Base-by-base conservation (phyloP, 2,329 filamentous ascomycete species). In the Diaporthe ilicicola region DNA sequence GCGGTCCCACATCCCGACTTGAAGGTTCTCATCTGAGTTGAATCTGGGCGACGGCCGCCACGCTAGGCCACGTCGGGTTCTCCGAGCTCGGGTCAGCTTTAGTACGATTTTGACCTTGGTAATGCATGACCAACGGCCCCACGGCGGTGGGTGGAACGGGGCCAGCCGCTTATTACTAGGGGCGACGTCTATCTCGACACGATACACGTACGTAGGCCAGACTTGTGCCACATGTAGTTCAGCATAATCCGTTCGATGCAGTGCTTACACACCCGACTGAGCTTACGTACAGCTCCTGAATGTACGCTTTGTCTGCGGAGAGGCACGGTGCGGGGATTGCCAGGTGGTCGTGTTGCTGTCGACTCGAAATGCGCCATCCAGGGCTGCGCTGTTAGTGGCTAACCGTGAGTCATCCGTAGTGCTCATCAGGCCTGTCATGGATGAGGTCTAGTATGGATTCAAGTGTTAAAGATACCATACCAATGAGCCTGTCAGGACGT, bases 11-110 rank as follows among this genome's bases (percentile, higher is more conserved):
- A 48, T 48, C 7, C 56, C 56, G 55, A 13, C 13, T 13, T 27
- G 24, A 62, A 46, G 27, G 17, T 62, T 62, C 56, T 48, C 42
- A 46, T 62, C 48, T 62, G 19, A 34, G 56, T 46, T 32, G 48
- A 46, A 22, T 32, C 42, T 48, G 56, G 7, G 39, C 56, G 39
- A 48, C 27, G 42, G 15, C 42, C 42, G 39, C 42, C 56, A 46
- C 56, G 19, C 39, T 61, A 61, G 19, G 22, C 19, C 39, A 34
- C 39, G 9, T 48, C 56, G 42, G 27, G 19, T 34, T 7, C 4
- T 34, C 56, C 56, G 39, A 34, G 39, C 39, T 62, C 42, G 56
- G 42, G 27, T 48, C 42, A 27, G 48, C 37, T 39, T 19, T 61
- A 62, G 17, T 48, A 62, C 27, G 39, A 22, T 37, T 17, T 46